Evolutionary conservation across 495 filamentous ascomycete species (phyloP).

Genomic region (Trichoderma reesei): DNA sequence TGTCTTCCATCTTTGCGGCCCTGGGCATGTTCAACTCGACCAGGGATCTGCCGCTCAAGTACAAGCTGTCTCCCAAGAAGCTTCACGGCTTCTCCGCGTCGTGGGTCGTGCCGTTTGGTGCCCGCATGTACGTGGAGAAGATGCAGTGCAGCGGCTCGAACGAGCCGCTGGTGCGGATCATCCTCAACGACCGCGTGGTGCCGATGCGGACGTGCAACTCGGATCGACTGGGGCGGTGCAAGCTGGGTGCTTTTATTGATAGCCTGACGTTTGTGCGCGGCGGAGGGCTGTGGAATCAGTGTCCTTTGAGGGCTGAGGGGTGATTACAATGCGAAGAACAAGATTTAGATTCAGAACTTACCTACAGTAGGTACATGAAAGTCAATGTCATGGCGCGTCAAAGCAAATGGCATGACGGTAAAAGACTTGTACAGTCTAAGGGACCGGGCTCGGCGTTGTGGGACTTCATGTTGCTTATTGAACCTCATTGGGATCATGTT

Average conservation of each 20-base stretch:
- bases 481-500: too few relatives aligned
- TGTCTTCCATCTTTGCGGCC: conserved; percentile 61
- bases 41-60: conserved; percentile 34
- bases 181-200: conserved; percentile 76
- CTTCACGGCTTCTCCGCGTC: conserved; percentile 51
- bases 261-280: conserved; percentile 58
- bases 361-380: too few relatives aligned
- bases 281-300: conserved; percentile 63
- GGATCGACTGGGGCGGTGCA: conserved; percentile 60
- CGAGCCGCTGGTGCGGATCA: conserved; percentile 58
- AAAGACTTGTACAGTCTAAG: too few relatives aligned
- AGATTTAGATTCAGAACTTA: too few relatives aligned
- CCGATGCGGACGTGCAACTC: conserved; percentile 56
- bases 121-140: conserved; percentile 73
- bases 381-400: too few relatives aligned
- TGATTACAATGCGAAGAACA: too few relatives aligned
- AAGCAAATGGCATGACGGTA: too few relatives aligned
- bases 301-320: conserved; percentile 28
- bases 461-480: too few relatives aligned
- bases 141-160: conserved; percentile 49
- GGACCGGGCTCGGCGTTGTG: too few relatives aligned
- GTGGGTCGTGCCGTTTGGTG: conserved; percentile 74
- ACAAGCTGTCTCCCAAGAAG: conserved; percentile 30
- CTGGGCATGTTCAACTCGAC: conserved; percentile 64
- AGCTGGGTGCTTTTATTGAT: conserved; percentile 52